A percentile compares a stretch with the other conserved stretches of the same genome.
Evolutionary conservation across 139 green algal species (phyloP).

Genomic region (Bryopsis sp.): DNA sequence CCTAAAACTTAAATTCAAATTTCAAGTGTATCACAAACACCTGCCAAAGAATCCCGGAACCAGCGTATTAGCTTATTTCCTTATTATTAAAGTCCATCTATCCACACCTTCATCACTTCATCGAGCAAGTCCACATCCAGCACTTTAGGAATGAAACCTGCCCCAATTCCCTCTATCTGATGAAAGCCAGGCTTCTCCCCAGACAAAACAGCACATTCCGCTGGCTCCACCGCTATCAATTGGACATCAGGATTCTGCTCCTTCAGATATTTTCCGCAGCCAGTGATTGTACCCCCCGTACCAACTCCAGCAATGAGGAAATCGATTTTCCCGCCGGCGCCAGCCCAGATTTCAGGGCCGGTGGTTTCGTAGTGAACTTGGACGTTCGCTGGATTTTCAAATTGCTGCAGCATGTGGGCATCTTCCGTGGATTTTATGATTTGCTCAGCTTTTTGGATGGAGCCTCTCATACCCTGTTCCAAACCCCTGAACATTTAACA

Average conservation of each 20-base stretch:
- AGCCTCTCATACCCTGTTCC: conserved; percentile 76
- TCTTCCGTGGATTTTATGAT: conserved; percentile 47
- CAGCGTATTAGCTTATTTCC: no score
- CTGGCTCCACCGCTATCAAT: conserved; percentile 89
- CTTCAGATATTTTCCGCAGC: conserved; percentile 75
- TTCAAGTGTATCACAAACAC: no score
- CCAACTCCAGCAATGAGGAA: conserved; percentile 91
- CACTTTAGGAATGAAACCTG: conserved; percentile 64
- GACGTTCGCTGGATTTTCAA: conserved; percentile 94
- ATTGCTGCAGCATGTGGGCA: conserved; percentile 94
- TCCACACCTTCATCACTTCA: conserved; percentile 51
- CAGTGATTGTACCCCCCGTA: conserved; percentile 94
- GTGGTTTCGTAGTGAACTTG: conserved; percentile 58
- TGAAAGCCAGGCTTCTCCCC: conserved; percentile 83
- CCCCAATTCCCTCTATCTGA: conserved; percentile 87
- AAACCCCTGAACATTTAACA: no score
- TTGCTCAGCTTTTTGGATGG: conserved; percentile 83
- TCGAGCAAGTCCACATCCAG: conserved; percentile 66
- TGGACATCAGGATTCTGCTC: conserved; percentile 73
- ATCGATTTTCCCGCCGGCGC: conserved; percentile 76
- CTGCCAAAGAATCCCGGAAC: no score
- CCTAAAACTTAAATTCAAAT: no score
- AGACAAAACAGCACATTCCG: conserved; percentile 79
- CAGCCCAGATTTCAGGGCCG: conserved; percentile 84
- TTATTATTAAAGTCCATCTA: no score